These are phyloP conservation scores for Terfezia claveryi DNA, from an alignment of 495 filamentous ascomycete genomes.

Conservation along the genomic window DNA sequence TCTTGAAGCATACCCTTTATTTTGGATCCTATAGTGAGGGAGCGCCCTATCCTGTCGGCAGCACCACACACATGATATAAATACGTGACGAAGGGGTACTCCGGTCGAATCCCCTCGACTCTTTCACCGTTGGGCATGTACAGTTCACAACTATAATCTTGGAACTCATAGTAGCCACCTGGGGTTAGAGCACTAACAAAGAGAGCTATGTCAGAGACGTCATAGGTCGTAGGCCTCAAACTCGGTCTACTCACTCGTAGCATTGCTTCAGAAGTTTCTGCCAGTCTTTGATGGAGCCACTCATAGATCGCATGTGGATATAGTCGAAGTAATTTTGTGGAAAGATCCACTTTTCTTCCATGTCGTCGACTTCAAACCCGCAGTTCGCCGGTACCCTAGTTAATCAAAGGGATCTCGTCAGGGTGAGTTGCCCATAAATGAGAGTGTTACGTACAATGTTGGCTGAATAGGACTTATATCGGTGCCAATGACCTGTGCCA, in stretches of 20 bases:
- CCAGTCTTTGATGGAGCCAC: slow-evolving; percentile 36
- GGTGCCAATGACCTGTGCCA: slow-evolving; percentile 34
- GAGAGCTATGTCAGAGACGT: background rate
- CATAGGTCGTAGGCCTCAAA: background rate
- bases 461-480: slow-evolving; percentile 46
- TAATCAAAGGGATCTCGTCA: slow-evolving; percentile 25
- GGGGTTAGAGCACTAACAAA: slow-evolving; percentile 24
- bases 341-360: slow-evolving; percentile 32
- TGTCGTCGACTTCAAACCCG: slow-evolving; percentile 33
- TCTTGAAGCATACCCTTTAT: slow-evolving; percentile 3
- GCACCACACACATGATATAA: background rate
- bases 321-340: slow-evolving; percentile 33
- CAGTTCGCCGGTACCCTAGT: slow-evolving; percentile 11
- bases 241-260: slow-evolving; percentile 14
- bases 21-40: slow-evolving; percentile 1
- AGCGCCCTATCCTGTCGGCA: background rate
- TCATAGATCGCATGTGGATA: slow-evolving; percentile 35
- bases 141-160: slow-evolving; percentile 25
- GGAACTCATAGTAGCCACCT: slow-evolving; percentile 31
- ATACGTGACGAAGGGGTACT: slow-evolving; percentile 2
- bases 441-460: slow-evolving; percentile 17
- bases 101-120: slow-evolving; percentile 11
- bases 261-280: slow-evolving; percentile 22
- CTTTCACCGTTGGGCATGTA: slow-evolving; percentile 27
- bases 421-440: background rate